Conservation (phyloP, 148 eudicot species). For the Vaccinium vitisidaea region DNA sequence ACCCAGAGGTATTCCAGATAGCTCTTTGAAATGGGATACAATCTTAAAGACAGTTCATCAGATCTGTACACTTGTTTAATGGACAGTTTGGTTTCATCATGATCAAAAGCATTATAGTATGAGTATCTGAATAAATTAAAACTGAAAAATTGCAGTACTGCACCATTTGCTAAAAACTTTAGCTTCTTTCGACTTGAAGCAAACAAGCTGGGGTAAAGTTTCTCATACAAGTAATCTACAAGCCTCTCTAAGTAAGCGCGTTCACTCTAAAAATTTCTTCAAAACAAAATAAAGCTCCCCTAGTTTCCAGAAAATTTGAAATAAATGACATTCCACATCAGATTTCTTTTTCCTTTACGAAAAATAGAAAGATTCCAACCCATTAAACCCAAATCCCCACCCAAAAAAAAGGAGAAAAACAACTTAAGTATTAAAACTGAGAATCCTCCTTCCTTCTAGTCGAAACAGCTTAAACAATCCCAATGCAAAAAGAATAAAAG, state of each 20-base stretch:
- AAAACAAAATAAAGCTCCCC: background rate
- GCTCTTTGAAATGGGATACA: background rate
- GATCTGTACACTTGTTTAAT: background rate
- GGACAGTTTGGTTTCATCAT: background rate
- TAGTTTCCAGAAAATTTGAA: background rate
- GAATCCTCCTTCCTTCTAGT: background rate
- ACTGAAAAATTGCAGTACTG: background rate
- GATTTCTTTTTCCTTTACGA: background rate
- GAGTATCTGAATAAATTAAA: background rate
- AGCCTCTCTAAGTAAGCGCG: constrained; percentile 6
- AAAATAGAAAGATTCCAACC: background rate
- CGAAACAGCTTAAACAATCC: background rate
- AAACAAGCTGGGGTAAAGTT: background rate
- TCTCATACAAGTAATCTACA: background rate
- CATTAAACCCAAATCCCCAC: background rate
- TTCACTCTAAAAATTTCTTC: background rate
- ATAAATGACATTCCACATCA: background rate
- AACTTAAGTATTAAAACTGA: background rate
- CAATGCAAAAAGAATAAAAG: background rate
- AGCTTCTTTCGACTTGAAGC: background rate
- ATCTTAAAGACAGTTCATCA: background rate
- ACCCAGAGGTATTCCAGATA: background rate
- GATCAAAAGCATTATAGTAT: background rate
- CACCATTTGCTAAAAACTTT: background rate
- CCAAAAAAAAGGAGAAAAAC: background rate